Percentiles rank a stretch among this genome's conserved stretches.
These are phyloP conservation scores for Tolypocladium ovalisporum DNA, from an alignment of 2,329 filamentous ascomycete species.

Conservation along the genomic window DNA sequence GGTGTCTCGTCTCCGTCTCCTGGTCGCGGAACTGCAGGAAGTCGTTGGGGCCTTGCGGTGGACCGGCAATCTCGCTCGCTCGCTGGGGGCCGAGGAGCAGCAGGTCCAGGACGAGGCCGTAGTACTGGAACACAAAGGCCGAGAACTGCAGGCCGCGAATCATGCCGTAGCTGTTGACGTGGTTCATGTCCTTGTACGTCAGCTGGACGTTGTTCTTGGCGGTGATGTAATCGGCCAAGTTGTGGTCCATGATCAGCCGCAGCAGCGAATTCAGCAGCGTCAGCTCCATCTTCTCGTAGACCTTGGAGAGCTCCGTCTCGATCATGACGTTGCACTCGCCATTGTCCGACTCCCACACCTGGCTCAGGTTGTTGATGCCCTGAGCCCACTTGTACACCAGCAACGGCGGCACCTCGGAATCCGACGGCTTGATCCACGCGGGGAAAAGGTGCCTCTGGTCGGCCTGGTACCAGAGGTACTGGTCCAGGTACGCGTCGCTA, in stretches of 20 bases:
- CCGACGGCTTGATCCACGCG: conserved; percentile 97
- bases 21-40: conserved; percentile 95
- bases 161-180: conserved; percentile 97
- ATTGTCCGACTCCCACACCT: conserved; percentile 87
- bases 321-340: conserved; percentile 99
- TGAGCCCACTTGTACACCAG: conserved; percentile 98
- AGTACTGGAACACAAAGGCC: conserved; percentile 98
- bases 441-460: conserved; percentile 96
- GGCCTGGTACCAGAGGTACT: conserved; percentile 98
- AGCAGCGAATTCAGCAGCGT: conserved; percentile 89
- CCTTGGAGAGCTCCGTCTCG: conserved; percentile 96
- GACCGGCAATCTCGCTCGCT: conserved; percentile 95
- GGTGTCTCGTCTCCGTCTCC: conserved; percentile 84
- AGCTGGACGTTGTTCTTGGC: conserved; percentile 99
- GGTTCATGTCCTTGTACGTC: conserved; percentile 99
- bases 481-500: conserved; percentile 94
- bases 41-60: conserved; percentile 88
- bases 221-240: conserved; percentile 96
- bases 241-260: conserved; percentile 97
- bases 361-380: conserved; percentile 94
- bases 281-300: conserved; percentile 98
- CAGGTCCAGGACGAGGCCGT: conserved; percentile 88
- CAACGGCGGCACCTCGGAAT: conserved; percentile 91
- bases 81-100: conserved; percentile 85
- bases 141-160: conserved; percentile 97